phyloP scores from a whole-genome alignment of 2,329 filamentous ascomycete species.

The Sporothrix pseudoabietina region DNA sequence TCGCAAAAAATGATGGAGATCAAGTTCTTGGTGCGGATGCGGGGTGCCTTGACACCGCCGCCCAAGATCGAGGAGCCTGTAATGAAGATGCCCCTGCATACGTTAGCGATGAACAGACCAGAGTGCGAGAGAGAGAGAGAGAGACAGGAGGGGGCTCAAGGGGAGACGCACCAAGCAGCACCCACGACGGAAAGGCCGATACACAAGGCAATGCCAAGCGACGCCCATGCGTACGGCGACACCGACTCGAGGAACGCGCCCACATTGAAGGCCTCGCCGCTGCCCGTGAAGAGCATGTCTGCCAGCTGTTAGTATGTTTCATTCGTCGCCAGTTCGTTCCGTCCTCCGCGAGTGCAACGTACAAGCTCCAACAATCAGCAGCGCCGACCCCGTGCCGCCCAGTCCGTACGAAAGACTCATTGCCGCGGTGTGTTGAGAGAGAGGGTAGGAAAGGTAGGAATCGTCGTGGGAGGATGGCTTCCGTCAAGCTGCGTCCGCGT shows the following conservation, averaged over 20 bases:
- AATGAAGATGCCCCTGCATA: slow-evolving; percentile 90
- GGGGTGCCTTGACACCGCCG: slow-evolving; percentile 91
- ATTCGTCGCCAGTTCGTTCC: background rate
- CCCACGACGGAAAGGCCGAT: slow-evolving; percentile 96
- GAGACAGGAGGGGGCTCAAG: background rate
- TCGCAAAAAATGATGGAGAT: slow-evolving; percentile 99
- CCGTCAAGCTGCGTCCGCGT: background rate
- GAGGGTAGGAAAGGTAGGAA: background rate
- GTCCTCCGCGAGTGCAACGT: slow-evolving; percentile 45
- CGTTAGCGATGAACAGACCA: background rate
- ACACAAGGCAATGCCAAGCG: slow-evolving; percentile 86
- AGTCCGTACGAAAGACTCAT: slow-evolving; percentile 76
- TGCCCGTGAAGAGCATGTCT: slow-evolving; percentile 99
- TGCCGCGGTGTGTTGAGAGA: background rate
- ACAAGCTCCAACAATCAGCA: slow-evolving; percentile 78
- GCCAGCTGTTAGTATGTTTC: slow-evolving; percentile 8
- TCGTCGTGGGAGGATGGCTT: background rate
- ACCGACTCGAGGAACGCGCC: slow-evolving; percentile 92
- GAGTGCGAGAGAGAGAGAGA: background rate
- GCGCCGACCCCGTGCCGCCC: slow-evolving; percentile 67
- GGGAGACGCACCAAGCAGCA: slow-evolving; percentile 80
- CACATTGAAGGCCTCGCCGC: slow-evolving; percentile 95
- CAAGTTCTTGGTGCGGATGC: slow-evolving; percentile 98
- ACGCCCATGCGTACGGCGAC: slow-evolving; percentile 93
- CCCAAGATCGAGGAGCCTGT: slow-evolving; percentile 97